Conservation (phyloP, 257 asterid genomes). For the Solanum habrochaites region DNA sequence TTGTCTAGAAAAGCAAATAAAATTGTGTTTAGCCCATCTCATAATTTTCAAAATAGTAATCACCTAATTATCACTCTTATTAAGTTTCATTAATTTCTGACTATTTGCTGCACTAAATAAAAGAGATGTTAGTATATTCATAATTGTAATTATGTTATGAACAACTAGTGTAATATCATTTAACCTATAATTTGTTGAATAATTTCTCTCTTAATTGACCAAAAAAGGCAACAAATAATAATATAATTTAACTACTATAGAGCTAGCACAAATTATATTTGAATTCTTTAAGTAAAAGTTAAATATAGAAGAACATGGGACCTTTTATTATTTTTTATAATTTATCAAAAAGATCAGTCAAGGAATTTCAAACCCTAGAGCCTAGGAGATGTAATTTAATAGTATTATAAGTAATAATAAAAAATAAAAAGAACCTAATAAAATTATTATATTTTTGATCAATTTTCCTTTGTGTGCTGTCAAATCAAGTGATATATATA, state of each 20-base stretch:
- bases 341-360: slow-evolving; percentile 25
- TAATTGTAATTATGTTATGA: slow-evolving; percentile 1
- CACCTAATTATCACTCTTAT: not conserved
- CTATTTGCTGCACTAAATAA: slow-evolving; percentile 24
- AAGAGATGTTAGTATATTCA: not conserved
- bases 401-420: not conserved
- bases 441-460: not conserved
- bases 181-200: slow-evolving; percentile 7
- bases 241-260: not conserved
- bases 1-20: not conserved
- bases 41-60: not conserved
- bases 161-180: not conserved
- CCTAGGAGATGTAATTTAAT: slow-evolving; percentile 19
- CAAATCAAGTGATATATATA: slow-evolving; percentile 25
- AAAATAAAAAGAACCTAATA: not conserved
- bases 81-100: not conserved
- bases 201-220: slow-evolving; percentile 22
- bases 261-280: slow-evolving; percentile 9
- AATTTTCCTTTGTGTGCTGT: slow-evolving; percentile 28
- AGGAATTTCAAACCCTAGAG: slow-evolving; percentile 38
- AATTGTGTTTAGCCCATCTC: not conserved
- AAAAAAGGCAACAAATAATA: slow-evolving; percentile 2
- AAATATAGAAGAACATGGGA: slow-evolving; percentile 5
- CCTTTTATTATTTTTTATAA: not conserved
- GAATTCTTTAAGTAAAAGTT: slow-evolving; percentile 15